These are phyloP conservation scores for Syncephalastrum contaminatum DNA, from an alignment of 371 early-diverging fungal species.

Conservation along the genomic window DNA sequence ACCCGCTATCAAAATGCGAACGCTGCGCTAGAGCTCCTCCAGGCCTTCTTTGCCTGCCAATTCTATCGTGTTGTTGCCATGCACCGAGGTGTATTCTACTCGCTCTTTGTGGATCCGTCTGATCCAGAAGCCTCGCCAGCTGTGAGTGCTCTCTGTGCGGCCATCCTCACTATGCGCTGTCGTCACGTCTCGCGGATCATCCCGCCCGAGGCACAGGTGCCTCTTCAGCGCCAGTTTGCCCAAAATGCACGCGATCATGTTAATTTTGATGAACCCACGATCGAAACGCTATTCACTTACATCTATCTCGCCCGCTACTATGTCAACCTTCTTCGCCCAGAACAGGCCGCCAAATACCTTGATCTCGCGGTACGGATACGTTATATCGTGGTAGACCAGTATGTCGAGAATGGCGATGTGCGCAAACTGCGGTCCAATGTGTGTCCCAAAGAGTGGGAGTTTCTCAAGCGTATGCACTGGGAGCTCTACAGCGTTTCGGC, in stretches of 20 bases:
- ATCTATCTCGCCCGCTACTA: constrained; percentile 28
- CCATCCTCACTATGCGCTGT: constrained; percentile 33
- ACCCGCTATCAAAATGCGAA: constrained; percentile 2
- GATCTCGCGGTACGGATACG: constrained; percentile 35
- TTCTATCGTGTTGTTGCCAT: constrained; percentile 24
- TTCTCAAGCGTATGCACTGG: constrained; percentile 31
- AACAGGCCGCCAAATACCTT: constrained; percentile 31
- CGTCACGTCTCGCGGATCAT: constrained; percentile 22
- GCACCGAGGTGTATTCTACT: constrained; percentile 35
- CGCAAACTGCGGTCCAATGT: neutral
- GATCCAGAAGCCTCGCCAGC: constrained; percentile 32
- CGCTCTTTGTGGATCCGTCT: constrained; percentile 24
- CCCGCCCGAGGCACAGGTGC: constrained; percentile 24
- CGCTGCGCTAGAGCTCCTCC: constrained; percentile 19
- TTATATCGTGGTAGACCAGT: constrained; percentile 20
- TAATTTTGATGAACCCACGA: constrained; percentile 31
- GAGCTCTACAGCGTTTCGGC: constrained; percentile 12
- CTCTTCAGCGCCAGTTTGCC: constrained; percentile 21
- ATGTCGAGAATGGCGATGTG: constrained; percentile 7
- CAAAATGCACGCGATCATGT: constrained; percentile 19
- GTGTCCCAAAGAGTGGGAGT: constrained; percentile 23
- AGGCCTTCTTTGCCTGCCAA: constrained; percentile 37
- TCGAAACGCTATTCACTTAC: constrained; percentile 32
- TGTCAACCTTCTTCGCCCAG: constrained; percentile 30
- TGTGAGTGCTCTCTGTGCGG: constrained; percentile 33